phyloP scores from a whole-genome alignment of 768 basidiomycete species.

The Leccinum arenicola region DNA sequence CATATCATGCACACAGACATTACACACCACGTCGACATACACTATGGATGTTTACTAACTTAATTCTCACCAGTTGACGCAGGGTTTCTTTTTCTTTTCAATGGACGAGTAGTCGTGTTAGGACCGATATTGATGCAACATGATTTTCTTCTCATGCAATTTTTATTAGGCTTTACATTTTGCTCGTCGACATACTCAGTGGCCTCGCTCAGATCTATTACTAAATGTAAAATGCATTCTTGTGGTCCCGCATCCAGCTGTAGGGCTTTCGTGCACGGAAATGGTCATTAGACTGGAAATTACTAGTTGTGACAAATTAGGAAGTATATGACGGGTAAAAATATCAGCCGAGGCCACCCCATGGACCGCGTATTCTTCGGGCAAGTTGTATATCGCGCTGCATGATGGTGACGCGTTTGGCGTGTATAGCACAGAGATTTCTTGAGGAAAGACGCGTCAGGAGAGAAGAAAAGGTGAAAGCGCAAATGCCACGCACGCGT shows the following conservation, averaged over 20 bases:
- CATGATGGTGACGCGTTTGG: constrained; percentile 98
- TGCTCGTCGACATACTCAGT: constrained; percentile 11
- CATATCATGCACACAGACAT: constrained; percentile 17
- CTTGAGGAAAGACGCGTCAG: constrained; percentile 39
- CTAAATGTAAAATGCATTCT: constrained; percentile 29
- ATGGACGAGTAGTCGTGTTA: constrained; percentile 20
- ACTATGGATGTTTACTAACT: constrained; percentile 24
- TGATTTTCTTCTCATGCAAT: constrained; percentile 13
- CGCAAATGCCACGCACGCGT: constrained; percentile 70
- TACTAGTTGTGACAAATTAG: background rate
- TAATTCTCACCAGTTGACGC: constrained; percentile 12
- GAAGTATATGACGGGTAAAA: background rate
- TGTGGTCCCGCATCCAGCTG: constrained; percentile 1
- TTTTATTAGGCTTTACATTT: constrained; percentile 7
- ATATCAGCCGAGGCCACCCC: constrained; percentile 65
- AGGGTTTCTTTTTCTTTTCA: constrained; percentile 5
- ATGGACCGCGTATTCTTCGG: constrained; percentile 88
- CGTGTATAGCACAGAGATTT: constrained; percentile 95
- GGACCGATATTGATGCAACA: constrained; percentile 15
- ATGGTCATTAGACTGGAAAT: background rate
- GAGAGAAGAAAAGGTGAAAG: background rate
- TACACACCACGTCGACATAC: constrained; percentile 12
- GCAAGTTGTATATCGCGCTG: constrained; percentile 96
- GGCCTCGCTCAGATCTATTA: constrained; percentile 18
- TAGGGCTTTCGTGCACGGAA: background rate